These are phyloP conservation scores for Pichia sp. DNA, from an alignment of 1,139 yeast genomes.

Conservation along the genomic window DNA sequence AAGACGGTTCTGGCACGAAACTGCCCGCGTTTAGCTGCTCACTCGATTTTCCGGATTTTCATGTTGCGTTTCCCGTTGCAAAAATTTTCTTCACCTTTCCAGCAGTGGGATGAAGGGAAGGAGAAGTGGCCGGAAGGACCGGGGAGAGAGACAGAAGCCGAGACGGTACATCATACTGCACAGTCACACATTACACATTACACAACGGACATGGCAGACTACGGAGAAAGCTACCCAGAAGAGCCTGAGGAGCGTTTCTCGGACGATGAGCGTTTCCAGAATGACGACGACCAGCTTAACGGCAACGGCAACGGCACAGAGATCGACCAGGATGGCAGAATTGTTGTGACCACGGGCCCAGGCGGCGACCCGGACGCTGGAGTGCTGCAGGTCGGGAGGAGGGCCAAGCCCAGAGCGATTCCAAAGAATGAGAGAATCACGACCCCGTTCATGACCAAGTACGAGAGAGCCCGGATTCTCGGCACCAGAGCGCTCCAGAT, in stretches of 20 bases:
- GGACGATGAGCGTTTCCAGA: conserved; percentile 29
- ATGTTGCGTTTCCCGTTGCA: not conserved
- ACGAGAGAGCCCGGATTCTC: conserved; percentile 92
- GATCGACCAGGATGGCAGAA: conserved; percentile 42
- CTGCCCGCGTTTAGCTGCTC: no score
- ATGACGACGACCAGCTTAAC: conserved; percentile 65
- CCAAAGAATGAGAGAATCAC: conserved; percentile 86
- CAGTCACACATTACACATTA: no score
- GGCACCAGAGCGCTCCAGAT: conserved; percentile 97
- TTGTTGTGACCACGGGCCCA: conserved; percentile 44
- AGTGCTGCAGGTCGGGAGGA: conserved; percentile 45
- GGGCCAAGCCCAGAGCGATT: conserved; percentile 78
- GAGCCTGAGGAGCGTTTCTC: conserved; percentile 25
- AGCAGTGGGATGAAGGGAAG: not conserved
- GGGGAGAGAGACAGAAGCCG: not conserved
- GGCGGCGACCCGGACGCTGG: conserved; percentile 56
- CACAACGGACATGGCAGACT: conserved; percentile 41
- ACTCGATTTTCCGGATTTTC: not conserved
- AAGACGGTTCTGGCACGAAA: no score
- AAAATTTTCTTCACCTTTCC: not conserved
- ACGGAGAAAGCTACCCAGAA: conserved; percentile 37
- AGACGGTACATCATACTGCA: no score
- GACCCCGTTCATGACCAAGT: conserved; percentile 98
- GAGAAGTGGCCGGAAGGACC: not conserved
- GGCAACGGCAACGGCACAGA: conserved; percentile 60